Evolutionary conservation across 345 rosid genomes (phyloP).

Genomic region (Atalantia buxifolia): DNA sequence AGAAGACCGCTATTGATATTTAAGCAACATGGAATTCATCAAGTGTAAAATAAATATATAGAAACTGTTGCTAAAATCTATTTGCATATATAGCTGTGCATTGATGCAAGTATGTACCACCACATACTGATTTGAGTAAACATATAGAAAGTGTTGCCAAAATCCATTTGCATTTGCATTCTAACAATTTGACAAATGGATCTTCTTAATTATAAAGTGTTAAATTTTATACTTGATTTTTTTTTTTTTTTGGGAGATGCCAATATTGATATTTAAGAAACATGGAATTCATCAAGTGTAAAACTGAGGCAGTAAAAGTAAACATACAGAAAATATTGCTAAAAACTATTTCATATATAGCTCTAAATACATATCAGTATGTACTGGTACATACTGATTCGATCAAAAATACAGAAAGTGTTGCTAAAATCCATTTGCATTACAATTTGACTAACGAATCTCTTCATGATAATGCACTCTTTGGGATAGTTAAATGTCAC

Average conservation of each 20-base stretch:
- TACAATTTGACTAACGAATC: background rate
- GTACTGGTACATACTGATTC: background rate
- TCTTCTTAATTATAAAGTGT: background rate
- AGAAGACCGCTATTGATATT: background rate
- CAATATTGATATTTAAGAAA: background rate
- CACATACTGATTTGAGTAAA: background rate
- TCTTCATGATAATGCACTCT: background rate
- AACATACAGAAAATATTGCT: background rate
- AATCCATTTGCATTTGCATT: background rate
- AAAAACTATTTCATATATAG: background rate
- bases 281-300: background rate
- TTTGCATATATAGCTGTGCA: background rate
- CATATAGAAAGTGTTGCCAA: too few relatives aligned
- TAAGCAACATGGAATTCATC: background rate
- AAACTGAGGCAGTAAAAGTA: background rate
- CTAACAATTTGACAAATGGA: background rate
- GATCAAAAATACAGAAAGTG: background rate
- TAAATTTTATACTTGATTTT: too few relatives aligned
- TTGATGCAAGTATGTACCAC: background rate
- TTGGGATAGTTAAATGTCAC: background rate
- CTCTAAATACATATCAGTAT: background rate
- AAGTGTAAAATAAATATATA: background rate
- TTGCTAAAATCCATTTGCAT: too few relatives aligned
- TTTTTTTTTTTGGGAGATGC: background rate
- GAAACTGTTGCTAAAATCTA: background rate